phyloP scores from a whole-genome alignment of 441 rosid genomes.

The Eruca vesicaria region DNA sequence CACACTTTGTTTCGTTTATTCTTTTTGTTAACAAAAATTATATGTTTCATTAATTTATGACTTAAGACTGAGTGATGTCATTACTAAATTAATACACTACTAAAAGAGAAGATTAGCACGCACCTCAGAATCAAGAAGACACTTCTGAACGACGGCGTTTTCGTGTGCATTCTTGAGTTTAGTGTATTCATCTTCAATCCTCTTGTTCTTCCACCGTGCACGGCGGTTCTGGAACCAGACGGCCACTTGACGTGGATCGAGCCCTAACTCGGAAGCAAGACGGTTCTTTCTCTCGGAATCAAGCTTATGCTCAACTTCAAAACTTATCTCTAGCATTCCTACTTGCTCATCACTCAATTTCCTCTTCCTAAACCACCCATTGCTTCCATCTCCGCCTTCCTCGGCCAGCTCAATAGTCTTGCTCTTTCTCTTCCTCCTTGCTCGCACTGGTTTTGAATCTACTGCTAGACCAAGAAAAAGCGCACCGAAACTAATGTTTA shows the following conservation, averaged over 20 bases:
- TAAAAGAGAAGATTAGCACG: background rate
- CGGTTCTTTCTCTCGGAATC: constrained; percentile 76
- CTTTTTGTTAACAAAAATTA: too few relatives aligned
- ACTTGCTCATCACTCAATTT: constrained; percentile 69
- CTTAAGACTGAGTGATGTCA: too few relatives aligned
- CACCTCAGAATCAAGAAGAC: constrained; percentile 82
- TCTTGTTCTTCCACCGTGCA: constrained; percentile 82
- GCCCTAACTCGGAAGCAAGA: constrained; percentile 69
- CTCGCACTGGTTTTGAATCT: constrained; percentile 38
- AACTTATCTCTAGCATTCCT: constrained; percentile 54
- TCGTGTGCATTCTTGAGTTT: constrained; percentile 54
- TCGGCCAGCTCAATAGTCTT: constrained; percentile 30
- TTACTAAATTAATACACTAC: too few relatives aligned
- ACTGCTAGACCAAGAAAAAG: constrained; percentile 30
- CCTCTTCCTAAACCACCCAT: constrained; percentile 53
- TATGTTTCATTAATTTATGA: too few relatives aligned
- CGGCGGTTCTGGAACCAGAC: constrained; percentile 91
- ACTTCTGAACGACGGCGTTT: constrained; percentile 50
- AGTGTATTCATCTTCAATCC: constrained; percentile 63
- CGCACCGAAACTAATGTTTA: background rate
- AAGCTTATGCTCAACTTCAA: constrained; percentile 69
- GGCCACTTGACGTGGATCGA: constrained; percentile 87
- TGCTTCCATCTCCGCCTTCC: constrained; percentile 27
- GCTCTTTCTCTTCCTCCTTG: constrained; percentile 52
- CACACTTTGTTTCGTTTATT: constrained; percentile 4